Percentiles rank a stretch among this genome's conserved stretches.
These are phyloP conservation scores for Teunomyces aglyptinius DNA, from an alignment of 805 yeast species.

Conservation along the genomic window DNA sequence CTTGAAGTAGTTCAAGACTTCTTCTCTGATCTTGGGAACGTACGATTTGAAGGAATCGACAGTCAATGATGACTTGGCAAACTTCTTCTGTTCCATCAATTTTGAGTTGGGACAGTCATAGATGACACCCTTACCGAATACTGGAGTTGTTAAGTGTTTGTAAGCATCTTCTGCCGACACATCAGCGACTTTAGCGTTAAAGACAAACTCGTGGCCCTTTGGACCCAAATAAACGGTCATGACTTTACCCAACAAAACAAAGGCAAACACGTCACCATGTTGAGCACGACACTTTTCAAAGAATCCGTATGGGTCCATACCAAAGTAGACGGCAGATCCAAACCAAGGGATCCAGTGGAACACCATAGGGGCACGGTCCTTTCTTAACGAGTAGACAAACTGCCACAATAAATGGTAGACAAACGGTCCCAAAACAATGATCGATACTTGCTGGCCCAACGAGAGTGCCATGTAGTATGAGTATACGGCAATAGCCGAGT, in stretches of 20 bases:
- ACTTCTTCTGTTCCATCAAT: constrained; percentile 97
- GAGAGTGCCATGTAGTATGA: constrained; percentile 20
- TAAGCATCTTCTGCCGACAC: constrained; percentile 97
- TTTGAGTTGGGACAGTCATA: constrained; percentile 94
- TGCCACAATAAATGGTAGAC: constrained; percentile 67
- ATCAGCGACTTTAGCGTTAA: constrained; percentile 84
- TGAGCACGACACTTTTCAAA: constrained; percentile 74
- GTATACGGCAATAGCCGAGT: constrained; percentile 11
- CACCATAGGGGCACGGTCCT: constrained; percentile 85
- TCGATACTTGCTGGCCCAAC: constrained; percentile 24
- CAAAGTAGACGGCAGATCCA: constrained; percentile 86
- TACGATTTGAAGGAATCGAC: constrained; percentile 78
- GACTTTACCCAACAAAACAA: constrained; percentile 80
- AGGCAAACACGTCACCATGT: constrained; percentile 92
- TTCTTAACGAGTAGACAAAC: constrained; percentile 64
- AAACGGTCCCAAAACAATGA: constrained; percentile 53
- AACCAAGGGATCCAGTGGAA: constrained; percentile 95
- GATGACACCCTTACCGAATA: constrained; percentile 95
- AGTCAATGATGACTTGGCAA: constrained; percentile 86
- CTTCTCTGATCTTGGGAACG: constrained; percentile 86
- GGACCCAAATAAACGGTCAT: constrained; percentile 98
- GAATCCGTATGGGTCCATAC: constrained; percentile 91
- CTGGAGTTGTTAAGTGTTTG: constrained; percentile 97
- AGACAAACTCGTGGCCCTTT: constrained; percentile 94
- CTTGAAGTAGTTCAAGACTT: constrained; percentile 64